Conservation (phyloP, 768 basidiomycete species). For the Auriculariales sp. region DNA sequence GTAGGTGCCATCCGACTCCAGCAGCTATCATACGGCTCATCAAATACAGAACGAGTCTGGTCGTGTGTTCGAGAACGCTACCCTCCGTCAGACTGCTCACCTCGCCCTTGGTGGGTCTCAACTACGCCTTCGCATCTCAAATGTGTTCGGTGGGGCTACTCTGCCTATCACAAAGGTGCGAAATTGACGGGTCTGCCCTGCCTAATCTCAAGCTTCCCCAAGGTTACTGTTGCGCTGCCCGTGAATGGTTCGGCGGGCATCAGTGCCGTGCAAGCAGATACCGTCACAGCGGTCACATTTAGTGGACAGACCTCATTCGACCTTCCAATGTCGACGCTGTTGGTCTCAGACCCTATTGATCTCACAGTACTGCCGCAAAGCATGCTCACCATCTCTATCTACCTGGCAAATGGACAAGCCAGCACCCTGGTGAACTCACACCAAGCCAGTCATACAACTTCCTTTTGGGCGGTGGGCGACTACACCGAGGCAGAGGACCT, state of each 20-base stretch:
- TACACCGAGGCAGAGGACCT: background rate
- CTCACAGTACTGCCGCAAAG: slow-evolving; percentile 23
- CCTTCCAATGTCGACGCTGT: slow-evolving; percentile 28
- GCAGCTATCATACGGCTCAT: background rate
- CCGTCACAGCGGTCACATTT: slow-evolving; percentile 27
- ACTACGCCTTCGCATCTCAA: slow-evolving; percentile 32
- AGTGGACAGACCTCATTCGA: slow-evolving; percentile 23
- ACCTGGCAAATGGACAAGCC: slow-evolving; percentile 24
- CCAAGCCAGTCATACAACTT: slow-evolving; percentile 34
- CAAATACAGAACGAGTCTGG: slow-evolving; percentile 16
- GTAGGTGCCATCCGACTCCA: background rate
- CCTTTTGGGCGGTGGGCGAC: slow-evolving; percentile 10
- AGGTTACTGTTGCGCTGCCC: slow-evolving; percentile 28
- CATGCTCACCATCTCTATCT: slow-evolving; percentile 27
- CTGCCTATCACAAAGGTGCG: no score
- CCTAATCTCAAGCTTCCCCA: no score
- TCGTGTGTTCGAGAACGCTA: slow-evolving; percentile 27
- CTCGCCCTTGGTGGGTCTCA: slow-evolving; percentile 23
- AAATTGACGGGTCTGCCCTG: no score
- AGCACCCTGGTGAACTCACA: slow-evolving; percentile 28
- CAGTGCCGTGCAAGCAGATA: slow-evolving; percentile 19
- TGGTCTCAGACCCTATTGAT: slow-evolving; percentile 30
- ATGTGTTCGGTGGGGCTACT: slow-evolving; percentile 29
- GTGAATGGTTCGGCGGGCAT: slow-evolving; percentile 21
- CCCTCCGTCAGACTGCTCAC: slow-evolving; percentile 34